Evolutionary conservation across 805 yeast genomes (phyloP).

Genomic region (Zygoascus flipseniorum): DNA sequence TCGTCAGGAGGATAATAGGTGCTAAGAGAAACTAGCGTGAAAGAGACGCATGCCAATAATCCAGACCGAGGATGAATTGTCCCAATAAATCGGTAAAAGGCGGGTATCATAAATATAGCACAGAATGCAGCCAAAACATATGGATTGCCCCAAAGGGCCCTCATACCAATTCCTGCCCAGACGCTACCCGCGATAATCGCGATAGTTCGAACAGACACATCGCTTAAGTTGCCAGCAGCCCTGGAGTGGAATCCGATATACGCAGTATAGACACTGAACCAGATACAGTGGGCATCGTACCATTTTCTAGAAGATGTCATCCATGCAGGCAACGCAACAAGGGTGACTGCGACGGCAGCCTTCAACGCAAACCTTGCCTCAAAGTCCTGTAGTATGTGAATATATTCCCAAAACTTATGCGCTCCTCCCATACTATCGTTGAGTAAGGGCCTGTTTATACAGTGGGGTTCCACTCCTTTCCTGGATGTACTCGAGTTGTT

Average conservation of each 20-base stretch:
- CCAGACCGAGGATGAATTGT: constrained; percentile 38
- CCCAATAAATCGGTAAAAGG: constrained; percentile 30
- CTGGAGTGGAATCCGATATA: constrained; percentile 36
- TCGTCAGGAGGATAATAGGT: constrained; percentile 11
- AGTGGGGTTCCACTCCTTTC: not conserved
- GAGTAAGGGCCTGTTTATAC: not conserved
- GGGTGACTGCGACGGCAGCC: constrained; percentile 29
- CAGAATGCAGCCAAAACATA: constrained; percentile 36
- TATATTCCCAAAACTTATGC: constrained; percentile 33
- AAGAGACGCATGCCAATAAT: constrained; percentile 33
- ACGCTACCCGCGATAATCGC: constrained; percentile 36
- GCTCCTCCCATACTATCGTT: constrained; percentile 6
- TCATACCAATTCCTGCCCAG: constrained; percentile 41
- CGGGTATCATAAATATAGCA: constrained; percentile 28
- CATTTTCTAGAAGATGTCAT: constrained; percentile 32
- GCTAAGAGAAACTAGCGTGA: constrained; percentile 34
- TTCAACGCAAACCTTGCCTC: constrained; percentile 40
- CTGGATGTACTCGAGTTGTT: constrained; percentile 37
- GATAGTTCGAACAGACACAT: constrained; percentile 25
- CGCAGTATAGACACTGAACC: constrained; percentile 36
- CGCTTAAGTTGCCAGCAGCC: constrained; percentile 23
- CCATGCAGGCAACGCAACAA: constrained; percentile 40
- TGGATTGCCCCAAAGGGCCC: constrained; percentile 32
- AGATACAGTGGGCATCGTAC: constrained; percentile 37
- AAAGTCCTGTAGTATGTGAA: constrained; percentile 27